phyloP scores from a whole-genome alignment of 768 basidiomycete genomes.

The Mycena latifolia region DNA sequence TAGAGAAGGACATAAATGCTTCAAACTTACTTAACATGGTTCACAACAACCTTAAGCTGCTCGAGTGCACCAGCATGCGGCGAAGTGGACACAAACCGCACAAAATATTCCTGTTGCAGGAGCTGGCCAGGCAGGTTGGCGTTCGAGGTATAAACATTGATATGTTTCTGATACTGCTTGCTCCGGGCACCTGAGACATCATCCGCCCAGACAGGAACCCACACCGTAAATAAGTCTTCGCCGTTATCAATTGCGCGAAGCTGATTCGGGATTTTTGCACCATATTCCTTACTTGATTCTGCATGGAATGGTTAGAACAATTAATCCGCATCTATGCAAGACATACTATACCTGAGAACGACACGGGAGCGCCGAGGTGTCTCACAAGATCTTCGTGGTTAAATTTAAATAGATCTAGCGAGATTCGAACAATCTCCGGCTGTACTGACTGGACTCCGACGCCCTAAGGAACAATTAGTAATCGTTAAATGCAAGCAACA shows the following conservation, averaged over 20 bases:
- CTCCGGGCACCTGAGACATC: constrained; percentile 6
- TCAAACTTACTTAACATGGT: not conserved
- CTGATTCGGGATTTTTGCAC: not conserved
- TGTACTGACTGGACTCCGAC: too few species aligned
- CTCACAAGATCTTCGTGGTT: too few species aligned
- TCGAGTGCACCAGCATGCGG: constrained; percentile 49
- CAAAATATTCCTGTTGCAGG: constrained; percentile 46
- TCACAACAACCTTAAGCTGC: not conserved
- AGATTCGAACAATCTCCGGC: too few species aligned
- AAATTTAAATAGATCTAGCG: too few species aligned
- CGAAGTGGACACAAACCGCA: constrained; percentile 46
- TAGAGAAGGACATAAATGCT: not conserved
- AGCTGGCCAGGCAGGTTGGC: constrained; percentile 41
- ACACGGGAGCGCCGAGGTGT: too few species aligned
- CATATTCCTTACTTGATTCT: too few species aligned
- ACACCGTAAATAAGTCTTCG: constrained; percentile 40
- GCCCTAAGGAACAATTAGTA: too few species aligned
- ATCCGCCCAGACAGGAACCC: constrained; percentile 34
- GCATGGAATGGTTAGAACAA: too few species aligned
- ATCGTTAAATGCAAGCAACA: too few species aligned
- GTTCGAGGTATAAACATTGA: constrained; percentile 49
- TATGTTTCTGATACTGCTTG: constrained; percentile 53
- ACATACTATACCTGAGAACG: too few species aligned
- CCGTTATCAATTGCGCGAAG: not conserved
- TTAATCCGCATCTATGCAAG: too few species aligned